Conservation (phyloP, 2,329 filamentous ascomycete genomes). For the Ilyonectria robusta region DNA sequence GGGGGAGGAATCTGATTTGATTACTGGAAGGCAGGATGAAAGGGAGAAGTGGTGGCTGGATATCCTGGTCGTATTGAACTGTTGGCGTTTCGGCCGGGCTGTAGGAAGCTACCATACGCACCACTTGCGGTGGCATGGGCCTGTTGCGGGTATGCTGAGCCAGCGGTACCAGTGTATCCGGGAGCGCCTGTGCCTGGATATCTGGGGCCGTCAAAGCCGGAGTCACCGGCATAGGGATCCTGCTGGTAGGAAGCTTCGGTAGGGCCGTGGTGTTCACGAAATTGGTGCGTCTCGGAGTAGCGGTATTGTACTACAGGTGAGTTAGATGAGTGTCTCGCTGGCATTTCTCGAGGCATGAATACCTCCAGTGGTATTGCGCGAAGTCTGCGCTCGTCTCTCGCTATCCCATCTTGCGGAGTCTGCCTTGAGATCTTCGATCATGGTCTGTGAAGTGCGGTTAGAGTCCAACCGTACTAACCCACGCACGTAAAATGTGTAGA, state of each 20-base stretch:
- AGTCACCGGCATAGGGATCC: constrained; percentile 57
- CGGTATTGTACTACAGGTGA: constrained; percentile 70
- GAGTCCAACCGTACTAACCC: no score
- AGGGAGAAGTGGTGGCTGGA: constrained; percentile 34
- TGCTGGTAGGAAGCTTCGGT: constrained; percentile 55
- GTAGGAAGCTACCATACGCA: constrained; percentile 51
- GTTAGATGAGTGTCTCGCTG: constrained; percentile 70
- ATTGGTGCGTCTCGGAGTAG: constrained; percentile 66
- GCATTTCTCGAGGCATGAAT: constrained; percentile 67
- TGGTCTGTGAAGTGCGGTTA: constrained; percentile 60
- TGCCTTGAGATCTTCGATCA: constrained; percentile 75
- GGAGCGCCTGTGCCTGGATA: constrained; percentile 66
- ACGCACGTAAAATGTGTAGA: no score
- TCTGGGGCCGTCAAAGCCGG: constrained; percentile 60
- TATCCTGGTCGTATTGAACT: constrained; percentile 51
- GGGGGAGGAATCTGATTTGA: constrained; percentile 54
- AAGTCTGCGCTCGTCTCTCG: constrained; percentile 70
- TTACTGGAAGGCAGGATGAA: constrained; percentile 49
- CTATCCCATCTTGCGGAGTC: constrained; percentile 74
- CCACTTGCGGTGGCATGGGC: constrained; percentile 50
- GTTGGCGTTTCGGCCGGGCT: constrained; percentile 51
- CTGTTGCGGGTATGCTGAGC: constrained; percentile 51
- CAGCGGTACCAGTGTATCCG: constrained; percentile 64
- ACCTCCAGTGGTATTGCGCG: constrained; percentile 70
- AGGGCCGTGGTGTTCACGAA: constrained; percentile 64